Conservation (phyloP, 345 rosid species). For the Eutrema heterophyllum region DNA sequence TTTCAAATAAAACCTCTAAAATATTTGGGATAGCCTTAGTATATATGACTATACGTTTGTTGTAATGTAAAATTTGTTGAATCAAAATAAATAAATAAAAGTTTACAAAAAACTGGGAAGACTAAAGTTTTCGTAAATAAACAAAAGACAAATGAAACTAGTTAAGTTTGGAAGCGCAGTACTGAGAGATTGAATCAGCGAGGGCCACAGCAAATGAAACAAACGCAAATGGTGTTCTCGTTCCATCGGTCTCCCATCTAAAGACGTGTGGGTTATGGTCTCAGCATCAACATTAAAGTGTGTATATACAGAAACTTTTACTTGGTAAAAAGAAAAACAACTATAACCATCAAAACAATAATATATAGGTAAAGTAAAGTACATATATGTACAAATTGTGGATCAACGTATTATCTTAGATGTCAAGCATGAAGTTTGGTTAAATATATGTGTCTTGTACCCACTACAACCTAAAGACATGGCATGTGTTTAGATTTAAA, state of each 20-base stretch:
- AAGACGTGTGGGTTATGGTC: conserved; percentile 17
- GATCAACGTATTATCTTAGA: conserved; percentile 12
- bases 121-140: neutral
- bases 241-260: conserved; percentile 21
- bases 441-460: conserved; percentile 16
- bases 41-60: neutral
- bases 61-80: neutral
- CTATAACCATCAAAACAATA: neutral
- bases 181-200: neutral
- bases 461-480: conserved; percentile 22
- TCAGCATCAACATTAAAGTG: conserved; percentile 11
- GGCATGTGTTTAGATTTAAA: conserved; percentile 31
- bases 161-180: neutral
- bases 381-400: neutral
- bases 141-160: conserved; percentile 4
- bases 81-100: no score
- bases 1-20: neutral
- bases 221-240: conserved; percentile 17
- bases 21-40: neutral
- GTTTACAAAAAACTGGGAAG: neutral
- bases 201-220: conserved; percentile 13
- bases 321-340: neutral
- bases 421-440: conserved; percentile 18
- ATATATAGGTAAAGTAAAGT: neutral
- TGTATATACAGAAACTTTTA: neutral